Evolutionary conservation across 805 yeast species (phyloP), one percentile per base, ranked within the genome.

Genomic region (Naumovozyma baii): DNA sequence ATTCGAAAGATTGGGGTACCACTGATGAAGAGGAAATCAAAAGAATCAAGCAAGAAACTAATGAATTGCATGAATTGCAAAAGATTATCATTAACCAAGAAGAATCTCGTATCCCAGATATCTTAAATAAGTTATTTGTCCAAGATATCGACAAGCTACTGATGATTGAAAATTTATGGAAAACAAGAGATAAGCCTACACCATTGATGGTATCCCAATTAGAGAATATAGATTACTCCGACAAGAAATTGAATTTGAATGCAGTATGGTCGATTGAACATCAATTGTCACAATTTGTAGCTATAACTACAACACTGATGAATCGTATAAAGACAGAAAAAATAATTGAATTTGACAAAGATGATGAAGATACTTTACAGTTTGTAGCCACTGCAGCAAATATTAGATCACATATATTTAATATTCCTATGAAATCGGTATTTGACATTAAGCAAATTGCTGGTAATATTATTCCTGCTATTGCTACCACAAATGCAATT

Each of bases 391-490:
- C 96, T 0, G 77, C 95, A 1, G 77, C 96, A 0, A 86, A 87
- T 52, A 67, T 88, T 36, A 70, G 96, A 47, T 79, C 90, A 0
- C 54, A 52, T 36, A 70, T 83, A 2, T 90, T 88, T 55, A 67
- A 70, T 18, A 87, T 88, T 41, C 83, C 78, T 26, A 49, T 67
- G 38, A 80, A 82, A 55, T 70, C 92, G 3, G 80, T 83, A 43
- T 92, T 94, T 55, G 95, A 86, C 44, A 75, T 83, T 45, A 92
- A 92, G 58, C 94, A 83, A 53, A 87, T 90, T 47, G 98, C 98
- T 0, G 99, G 99, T 4, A 92, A 90, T 60, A 92, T 92, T 51
- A 92, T 92, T 31, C 98, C 99, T 0, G 98, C 98, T 0, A 88
- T 94, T 50, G 97, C 98, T 4, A 92, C 98, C 1, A 90, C 96